Base-by-base conservation (phyloP, 164 flowering plant species). In the Annona squamosa region DNA sequence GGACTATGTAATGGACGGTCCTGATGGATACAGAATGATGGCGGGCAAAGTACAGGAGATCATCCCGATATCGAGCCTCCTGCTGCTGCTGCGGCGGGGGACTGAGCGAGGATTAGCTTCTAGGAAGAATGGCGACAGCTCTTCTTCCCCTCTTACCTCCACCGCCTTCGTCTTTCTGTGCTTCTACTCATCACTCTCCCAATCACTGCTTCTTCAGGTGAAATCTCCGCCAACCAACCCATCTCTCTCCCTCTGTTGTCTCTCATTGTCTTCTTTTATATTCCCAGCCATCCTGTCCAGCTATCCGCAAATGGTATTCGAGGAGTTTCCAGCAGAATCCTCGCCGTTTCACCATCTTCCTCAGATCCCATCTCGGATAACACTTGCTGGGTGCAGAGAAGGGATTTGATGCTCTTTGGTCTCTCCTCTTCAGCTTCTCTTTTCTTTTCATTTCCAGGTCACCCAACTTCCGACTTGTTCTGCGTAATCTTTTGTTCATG, bases 401-500 rank as follows among this genome's bases (percentile, higher is more conserved):
- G 97, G 81, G 93, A 89, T 63, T 82, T 88, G 68, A 17, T 86
- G 73, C 81, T 86, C n/a, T 77, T 87, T 76, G 85, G 86, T 44
- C 84, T 88, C 37, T 78, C 90, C 71, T 75, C 89, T 79, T 77
- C 93, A n/a, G 59, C 83, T 12, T 70, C 81, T 62, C 18, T 78
- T 46, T 1, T 77, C 41, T 78, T 82, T 42, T 87, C 91, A 37
- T 69, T 68, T 70, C 76, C 82, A 73, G 90, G 92, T 87, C 70
- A 19, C 77, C 68, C 43, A 76, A 69, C 3, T 44, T 16, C 19
- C n/a, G 69, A 44, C 65, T 46, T 61, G 6, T 67, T 70, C 17
- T 37, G 4, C 18, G 7, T 63, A 4, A 18, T 9, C 42, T 63
- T 2, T 63, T 63, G 12, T 19, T 5, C 26, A 37, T 19, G 26